Conservation (phyloP, 1,284 basidiomycete species). For the Naganishia albida region DNA sequence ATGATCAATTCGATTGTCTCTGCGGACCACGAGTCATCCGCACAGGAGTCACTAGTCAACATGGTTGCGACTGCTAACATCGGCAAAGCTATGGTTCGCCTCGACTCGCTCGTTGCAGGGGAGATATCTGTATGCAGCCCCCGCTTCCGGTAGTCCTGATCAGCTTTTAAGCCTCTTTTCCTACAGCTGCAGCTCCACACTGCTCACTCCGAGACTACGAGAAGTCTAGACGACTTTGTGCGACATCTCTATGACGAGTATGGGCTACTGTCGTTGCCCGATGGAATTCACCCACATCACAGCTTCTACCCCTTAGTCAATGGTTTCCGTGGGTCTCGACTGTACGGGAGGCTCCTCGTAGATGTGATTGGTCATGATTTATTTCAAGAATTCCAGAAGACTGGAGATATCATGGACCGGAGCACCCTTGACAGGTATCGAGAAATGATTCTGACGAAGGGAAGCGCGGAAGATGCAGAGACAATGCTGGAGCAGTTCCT, state of each 20-base stretch:
- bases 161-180: neutral
- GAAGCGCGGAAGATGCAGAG: neutral
- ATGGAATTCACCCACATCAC: neutral
- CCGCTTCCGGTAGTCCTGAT: neutral
- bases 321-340: conserved; percentile 3
- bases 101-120: neutral
- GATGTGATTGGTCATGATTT: conserved; percentile 2
- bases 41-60: neutral
- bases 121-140: conserved; percentile 1
- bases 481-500: neutral
- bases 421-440: neutral
- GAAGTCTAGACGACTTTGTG: neutral
- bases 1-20: neutral
- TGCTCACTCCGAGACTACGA: neutral
- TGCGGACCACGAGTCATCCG: neutral
- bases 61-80: neutral
- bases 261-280: neutral
- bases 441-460: neutral
- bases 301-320: neutral
- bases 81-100: neutral
- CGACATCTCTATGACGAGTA: neutral
- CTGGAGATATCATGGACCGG: neutral
- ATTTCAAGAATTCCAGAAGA: neutral
- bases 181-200: conserved; percentile 7
- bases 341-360: neutral